Evolutionary conservation across 139 green algal genomes (phyloP), one percentile per base, ranked within the genome.

Genomic region (Haematococcus lacustris): DNA sequence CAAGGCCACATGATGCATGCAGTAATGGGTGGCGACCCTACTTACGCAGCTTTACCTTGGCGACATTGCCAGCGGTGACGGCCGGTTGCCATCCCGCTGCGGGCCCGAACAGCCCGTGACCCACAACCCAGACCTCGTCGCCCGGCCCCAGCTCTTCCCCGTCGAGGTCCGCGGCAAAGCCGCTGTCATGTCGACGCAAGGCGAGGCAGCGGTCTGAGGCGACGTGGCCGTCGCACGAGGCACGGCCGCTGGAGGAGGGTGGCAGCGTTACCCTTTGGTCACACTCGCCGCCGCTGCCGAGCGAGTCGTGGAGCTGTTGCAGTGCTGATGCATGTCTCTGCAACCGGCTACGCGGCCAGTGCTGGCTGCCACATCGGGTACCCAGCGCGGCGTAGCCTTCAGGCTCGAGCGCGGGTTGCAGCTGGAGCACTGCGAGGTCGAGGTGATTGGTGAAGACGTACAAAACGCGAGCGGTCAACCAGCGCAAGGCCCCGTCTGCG

Each of bases 101-200:
- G 0, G 88, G 87, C 37, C 80, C 82, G 62, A 90, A 78, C n/a
- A 92, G 71, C 17, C 84, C 82, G 76, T 89, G 90, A 0, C 88
- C 88, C 0, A 84, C 39, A 4, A 90, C 84, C 35, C 63, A 70
- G 28, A 89, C 84, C 1, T 65, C 51, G 7, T 38, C 68, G 25
- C 76, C 79, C n/a, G n/a, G n/a, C n/a, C n/a, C n/a, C n/a, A n/a
- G n/a, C n/a, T n/a, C n/a, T n/a, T n/a, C n/a, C n/a, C n/a, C n/a
- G n/a, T n/a, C n/a, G n/a, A n/a, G n/a, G n/a, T n/a, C n/a, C n/a
- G n/a, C n/a, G n/a, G n/a, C n/a, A 0, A 35, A 43, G 13, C 30
- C 38, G 3, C 73, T 70, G 9, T 9, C 34, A 28, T 60, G 51
- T 2, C 23, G 39, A 32, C 32, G 33, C 78, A 35, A 23, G 59